Evolutionary conservation across 2,329 filamentous ascomycete species (phyloP), one percentile per base, ranked within the genome.

Genomic region (Penicillium griseofulvum): DNA sequence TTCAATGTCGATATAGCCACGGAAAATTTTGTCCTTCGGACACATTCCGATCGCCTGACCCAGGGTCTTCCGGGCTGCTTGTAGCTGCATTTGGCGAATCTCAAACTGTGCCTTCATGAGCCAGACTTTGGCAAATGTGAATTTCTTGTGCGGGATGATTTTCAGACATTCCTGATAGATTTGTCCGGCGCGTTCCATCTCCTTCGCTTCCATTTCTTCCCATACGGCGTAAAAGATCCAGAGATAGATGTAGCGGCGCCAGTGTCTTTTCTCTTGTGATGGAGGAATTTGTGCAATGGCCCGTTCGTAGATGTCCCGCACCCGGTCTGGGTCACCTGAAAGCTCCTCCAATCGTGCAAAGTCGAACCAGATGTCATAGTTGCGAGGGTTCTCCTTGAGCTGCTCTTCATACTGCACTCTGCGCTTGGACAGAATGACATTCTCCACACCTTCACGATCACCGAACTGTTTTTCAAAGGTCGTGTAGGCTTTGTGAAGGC

Each of bases 391-490:
- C 69, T 95, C 89, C 68, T 91, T 93, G 62, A 97, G 84, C 68
- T 94, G 88, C 64, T 96, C 91, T 74, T 99, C 94, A 74, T 99
- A 99, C 59, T 94, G 86, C 17, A 96, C 88, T 65, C 94, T 83
- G 63, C 94, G 84, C 73, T 99, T 99, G 16, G 91, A 91, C n/a
- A 97, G 73, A 29, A 99, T 90, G 9, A 97, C 92, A 71, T 97
- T 91, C 67, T 97, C 93, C 2, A 99, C 90, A 5, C 94, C 94
- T 66, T 96, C 91, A 52, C 84, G 83, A 72, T 97, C 92, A 60
- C 94, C 94, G 70, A 91, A 99, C 68, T 99, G 94, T 78, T 99
- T 99, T 76, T 99, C 94, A 65, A 99, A 99, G 0, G 90, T 93
- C 0, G 93, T 97, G 72, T 97, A 99, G 14, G 91, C 87, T 71